These are phyloP conservation scores for Dendrobium officinale DNA, from an alignment of 106 monocot genomes.

Conservation along the genomic window DNA sequence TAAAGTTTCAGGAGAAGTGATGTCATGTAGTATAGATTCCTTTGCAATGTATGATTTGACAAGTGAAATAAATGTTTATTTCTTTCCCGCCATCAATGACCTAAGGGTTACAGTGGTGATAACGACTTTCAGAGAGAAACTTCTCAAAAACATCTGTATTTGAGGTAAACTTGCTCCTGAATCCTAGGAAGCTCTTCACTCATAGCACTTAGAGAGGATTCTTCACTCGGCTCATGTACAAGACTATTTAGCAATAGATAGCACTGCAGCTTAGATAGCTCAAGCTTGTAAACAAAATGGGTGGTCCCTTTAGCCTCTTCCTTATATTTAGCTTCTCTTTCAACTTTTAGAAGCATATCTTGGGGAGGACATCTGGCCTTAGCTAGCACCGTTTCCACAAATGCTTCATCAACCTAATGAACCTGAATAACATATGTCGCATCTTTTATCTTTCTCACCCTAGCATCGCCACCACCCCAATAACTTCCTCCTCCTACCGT, in stretches of 20 bases:
- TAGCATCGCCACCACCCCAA: too few species aligned
- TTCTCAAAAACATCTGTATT: slow-evolving; percentile 80
- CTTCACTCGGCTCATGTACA: slow-evolving; percentile 72
- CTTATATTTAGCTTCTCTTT: slow-evolving; percentile 48
- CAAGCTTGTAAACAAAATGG: slow-evolving; percentile 73
- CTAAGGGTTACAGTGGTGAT: slow-evolving; percentile 65
- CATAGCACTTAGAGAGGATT: slow-evolving; percentile 80
- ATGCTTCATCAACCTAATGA: slow-evolving; percentile 87
- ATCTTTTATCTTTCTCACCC: slow-evolving; percentile 43
- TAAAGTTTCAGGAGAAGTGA: slow-evolving; percentile 53
- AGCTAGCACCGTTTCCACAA: slow-evolving; percentile 77
- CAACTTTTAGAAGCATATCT: slow-evolving; percentile 64
- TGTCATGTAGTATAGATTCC: slow-evolving; percentile 59
- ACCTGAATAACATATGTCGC: slow-evolving; percentile 43
- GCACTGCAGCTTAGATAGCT: slow-evolving; percentile 54
- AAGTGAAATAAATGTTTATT: slow-evolving; percentile 56
- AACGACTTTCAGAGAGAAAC: slow-evolving; percentile 77
- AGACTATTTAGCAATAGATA: slow-evolving; percentile 94
- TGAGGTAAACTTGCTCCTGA: slow-evolving; percentile 90
- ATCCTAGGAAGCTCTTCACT: slow-evolving; percentile 81
- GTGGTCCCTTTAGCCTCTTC: slow-evolving; percentile 63
- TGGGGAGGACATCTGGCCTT: slow-evolving; percentile 77
- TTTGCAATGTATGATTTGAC: slow-evolving; percentile 36
- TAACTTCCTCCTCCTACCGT: too few species aligned
- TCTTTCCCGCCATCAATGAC: slow-evolving; percentile 59